phyloP scores from a whole-genome alignment of 352 stramenopile genomes.

The Globisporangium megalacanthum region DNA sequence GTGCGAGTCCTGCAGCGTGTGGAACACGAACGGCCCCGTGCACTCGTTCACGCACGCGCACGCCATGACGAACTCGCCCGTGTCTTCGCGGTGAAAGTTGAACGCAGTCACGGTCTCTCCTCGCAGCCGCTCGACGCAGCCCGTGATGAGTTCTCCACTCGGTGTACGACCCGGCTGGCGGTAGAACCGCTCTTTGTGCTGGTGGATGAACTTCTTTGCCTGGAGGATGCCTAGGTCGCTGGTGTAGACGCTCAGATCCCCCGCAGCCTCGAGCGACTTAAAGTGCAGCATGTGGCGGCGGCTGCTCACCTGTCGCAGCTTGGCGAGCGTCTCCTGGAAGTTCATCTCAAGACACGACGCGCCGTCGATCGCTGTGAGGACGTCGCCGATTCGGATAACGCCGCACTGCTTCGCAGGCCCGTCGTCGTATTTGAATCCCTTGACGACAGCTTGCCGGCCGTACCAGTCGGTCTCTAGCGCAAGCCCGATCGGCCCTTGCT shows the following conservation, averaged over 20 bases:
- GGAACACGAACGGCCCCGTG: constrained; percentile 73
- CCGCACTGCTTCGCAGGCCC: constrained; percentile 51
- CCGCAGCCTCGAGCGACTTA: constrained; percentile 58
- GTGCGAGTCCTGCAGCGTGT: constrained; percentile 77
- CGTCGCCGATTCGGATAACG: constrained; percentile 58
- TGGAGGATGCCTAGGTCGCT: constrained; percentile 56
- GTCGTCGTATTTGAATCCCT: constrained; percentile 51
- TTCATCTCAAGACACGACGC: constrained; percentile 62
- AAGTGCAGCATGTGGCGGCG: constrained; percentile 62
- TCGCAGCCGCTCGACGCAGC: constrained; percentile 62
- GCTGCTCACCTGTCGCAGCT: constrained; percentile 33
- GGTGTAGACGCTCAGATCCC: constrained; percentile 62
- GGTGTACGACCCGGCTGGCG: constrained; percentile 15
- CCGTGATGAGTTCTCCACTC: constrained; percentile 36
- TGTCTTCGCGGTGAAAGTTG: constrained; percentile 80
- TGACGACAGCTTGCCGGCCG: constrained; percentile 62
- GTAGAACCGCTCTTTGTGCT: constrained; percentile 79
- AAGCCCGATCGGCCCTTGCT: constrained; percentile 50
- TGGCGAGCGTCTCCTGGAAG: constrained; percentile 51
- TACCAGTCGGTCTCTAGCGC: constrained; percentile 77
- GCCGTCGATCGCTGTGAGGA: constrained; percentile 71
- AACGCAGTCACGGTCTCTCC: constrained; percentile 80
- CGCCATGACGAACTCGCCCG: constrained; percentile 68
- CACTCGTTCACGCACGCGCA: constrained; percentile 65
- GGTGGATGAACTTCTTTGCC: constrained; percentile 68